Base-by-base conservation (phyloP, 1,284 basidiomycete genomes). In the Athelia psychrophila region DNA sequence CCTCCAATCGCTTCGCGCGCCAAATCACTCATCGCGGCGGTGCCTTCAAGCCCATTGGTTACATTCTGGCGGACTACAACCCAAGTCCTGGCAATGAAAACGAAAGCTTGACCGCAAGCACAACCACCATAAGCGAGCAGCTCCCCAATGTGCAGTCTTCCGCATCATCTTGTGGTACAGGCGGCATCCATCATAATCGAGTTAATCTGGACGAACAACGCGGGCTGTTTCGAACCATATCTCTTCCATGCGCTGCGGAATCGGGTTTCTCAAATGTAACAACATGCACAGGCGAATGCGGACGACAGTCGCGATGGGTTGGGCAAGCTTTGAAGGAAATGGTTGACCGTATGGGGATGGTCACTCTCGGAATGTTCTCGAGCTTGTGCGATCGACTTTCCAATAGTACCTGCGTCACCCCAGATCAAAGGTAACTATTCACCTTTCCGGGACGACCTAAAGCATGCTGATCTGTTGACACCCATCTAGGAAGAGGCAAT, bases 151-250 rank as follows among this genome's bases (percentile, higher is more conserved):
- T 83, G 16, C 87, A 91, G 52, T 88, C 87, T 1, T 82, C 85
- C 16, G 85, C 87, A 1, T 98, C 95, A 4, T 94, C 94, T 94
- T 0, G 83, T 98, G 44, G 81, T 91, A 27, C 87, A 94, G 55
- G 89, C 93, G 23, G 90, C 96, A 59, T 89, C 90, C 48, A 85
- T 99, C 61, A 80, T 98, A 57, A 91, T 98, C 61, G 97, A 99
- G 68, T 81, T 99, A 35, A 98, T 99, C 60, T 84, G 97, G 51
- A 95, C 98, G 69, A 99, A 99, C 72, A 99, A 99, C 70, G 96
- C 95, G 50, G 96, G 99, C 68, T 98, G 95, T 68, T 96, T 97
- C 64, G 97, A 99, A 72, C 96, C 95, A 15, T 97, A 96, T 68
- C 80, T 98, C 18, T 97, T 98, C 73, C 94, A 98, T 66, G 95